phyloP scores from a whole-genome alignment of 345 rosid species.

The Carallia brachiata region DNA sequence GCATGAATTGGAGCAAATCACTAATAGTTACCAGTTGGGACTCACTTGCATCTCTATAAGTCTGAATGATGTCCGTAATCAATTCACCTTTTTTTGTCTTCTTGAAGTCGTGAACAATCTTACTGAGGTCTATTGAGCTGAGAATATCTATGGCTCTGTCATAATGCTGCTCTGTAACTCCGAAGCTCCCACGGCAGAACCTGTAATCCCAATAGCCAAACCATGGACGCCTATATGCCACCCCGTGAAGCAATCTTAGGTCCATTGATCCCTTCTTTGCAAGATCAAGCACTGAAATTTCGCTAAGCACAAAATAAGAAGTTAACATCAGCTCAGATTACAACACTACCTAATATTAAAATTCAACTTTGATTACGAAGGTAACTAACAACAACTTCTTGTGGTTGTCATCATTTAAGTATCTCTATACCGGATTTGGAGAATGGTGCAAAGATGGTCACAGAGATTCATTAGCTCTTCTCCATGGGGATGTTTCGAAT shows the following conservation, averaged over 20 bases:
- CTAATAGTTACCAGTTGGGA: slow-evolving; percentile 37
- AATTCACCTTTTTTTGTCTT: slow-evolving; percentile 23
- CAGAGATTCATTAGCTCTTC: slow-evolving; percentile 49
- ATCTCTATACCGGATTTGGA: slow-evolving; percentile 38
- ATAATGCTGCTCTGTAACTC: slow-evolving; percentile 45
- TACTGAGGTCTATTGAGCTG: slow-evolving; percentile 41
- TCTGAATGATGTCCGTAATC: slow-evolving; percentile 29
- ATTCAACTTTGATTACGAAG: neutral
- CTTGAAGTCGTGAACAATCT: slow-evolving; percentile 32
- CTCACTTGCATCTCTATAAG: slow-evolving; percentile 34
- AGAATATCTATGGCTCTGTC: slow-evolving; percentile 49
- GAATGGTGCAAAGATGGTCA: slow-evolving; percentile 47
- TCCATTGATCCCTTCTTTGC: slow-evolving; percentile 47
- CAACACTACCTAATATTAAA: too few species aligned
- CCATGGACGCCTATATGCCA: slow-evolving; percentile 65
- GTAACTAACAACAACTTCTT: neutral
- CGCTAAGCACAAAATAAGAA: slow-evolving; percentile 26
- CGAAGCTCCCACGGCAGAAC: slow-evolving; percentile 53
- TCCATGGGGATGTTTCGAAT: slow-evolving; percentile 25
- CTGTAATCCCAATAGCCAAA: slow-evolving; percentile 62
- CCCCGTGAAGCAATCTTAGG: slow-evolving; percentile 48
- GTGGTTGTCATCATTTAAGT: neutral
- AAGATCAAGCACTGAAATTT: slow-evolving; percentile 48
- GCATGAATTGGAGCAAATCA: slow-evolving; percentile 56
- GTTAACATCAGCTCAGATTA: neutral